A percentile compares a stretch with the other conserved stretches of the same genome.
phyloP scores from a whole-genome alignment of 352 stramenopile genomes.

The Phytophthora sansomeana region DNA sequence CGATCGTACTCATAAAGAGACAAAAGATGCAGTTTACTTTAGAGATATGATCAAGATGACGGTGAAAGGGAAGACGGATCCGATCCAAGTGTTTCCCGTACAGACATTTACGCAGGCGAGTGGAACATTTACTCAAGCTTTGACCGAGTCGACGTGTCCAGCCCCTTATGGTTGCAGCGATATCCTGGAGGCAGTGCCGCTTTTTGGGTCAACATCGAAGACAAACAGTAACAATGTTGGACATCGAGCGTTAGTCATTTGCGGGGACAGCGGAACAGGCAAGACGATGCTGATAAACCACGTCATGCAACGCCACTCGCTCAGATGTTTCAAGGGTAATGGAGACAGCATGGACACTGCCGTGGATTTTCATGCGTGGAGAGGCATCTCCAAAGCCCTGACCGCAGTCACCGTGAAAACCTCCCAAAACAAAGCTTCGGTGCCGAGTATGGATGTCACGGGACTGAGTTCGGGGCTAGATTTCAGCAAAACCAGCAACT shows the following conservation, averaged over 20 bases:
- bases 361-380: constrained; percentile 68
- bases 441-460: constrained; percentile 18
- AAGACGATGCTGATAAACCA: constrained; percentile 78
- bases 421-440: constrained; percentile 18
- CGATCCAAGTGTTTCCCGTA: constrained; percentile 60
- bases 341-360: constrained; percentile 67
- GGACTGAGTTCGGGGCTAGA: constrained; percentile 8
- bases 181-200: constrained; percentile 56
- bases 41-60: constrained; percentile 49
- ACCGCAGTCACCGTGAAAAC: constrained; percentile 19
- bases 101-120: constrained; percentile 21
- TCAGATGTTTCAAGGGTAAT: constrained; percentile 61
- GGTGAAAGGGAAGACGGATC: constrained; percentile 70
- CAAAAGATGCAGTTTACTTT: constrained; percentile 66
- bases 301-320: constrained; percentile 54
- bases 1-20: constrained; percentile 65
- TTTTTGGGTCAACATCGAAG: constrained; percentile 48
- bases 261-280: constrained; percentile 63
- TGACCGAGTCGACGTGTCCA: constrained; percentile 16
- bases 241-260: constrained; percentile 63
- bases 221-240: constrained; percentile 4
- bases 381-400: constrained; percentile 42
- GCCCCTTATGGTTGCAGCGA: constrained; percentile 58
- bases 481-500: constrained; percentile 6
- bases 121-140: neutral